These are phyloP conservation scores for Neurospora tetrasperma DNA, from an alignment of 495 filamentous ascomycete genomes.

Conservation along the genomic window DNA sequence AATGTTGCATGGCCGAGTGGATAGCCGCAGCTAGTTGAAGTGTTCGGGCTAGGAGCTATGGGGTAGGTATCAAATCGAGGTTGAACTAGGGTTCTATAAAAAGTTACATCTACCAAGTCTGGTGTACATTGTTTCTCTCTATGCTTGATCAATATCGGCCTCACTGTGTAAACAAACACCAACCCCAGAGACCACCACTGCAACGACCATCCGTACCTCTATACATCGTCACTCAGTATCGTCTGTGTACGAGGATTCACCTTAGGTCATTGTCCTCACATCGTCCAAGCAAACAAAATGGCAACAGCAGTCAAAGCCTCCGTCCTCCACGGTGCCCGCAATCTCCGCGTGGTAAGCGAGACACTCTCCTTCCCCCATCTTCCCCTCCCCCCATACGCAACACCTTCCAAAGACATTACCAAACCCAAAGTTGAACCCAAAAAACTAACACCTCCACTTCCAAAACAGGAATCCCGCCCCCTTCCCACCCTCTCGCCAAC, in stretches of 20 bases:
- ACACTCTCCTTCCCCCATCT: neutral
- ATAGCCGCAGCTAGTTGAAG: neutral
- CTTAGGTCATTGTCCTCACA: neutral
- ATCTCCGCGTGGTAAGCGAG: constrained; percentile 50
- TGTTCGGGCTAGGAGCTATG: neutral
- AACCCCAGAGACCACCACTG: neutral
- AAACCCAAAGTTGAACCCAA: neutral
- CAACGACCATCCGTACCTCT: neutral
- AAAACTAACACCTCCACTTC: neutral
- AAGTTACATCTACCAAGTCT: neutral
- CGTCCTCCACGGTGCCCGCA: constrained; percentile 58
- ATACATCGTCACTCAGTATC: neutral
- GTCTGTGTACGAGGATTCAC: neutral
- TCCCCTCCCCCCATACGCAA: no score
- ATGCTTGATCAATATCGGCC: neutral
- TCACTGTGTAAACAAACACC: neutral
- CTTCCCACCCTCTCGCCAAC: constrained; percentile 30
- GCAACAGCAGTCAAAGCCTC: constrained; percentile 42
- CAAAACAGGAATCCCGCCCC: constrained; percentile 35
- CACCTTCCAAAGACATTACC: neutral
- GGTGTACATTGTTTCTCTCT: neutral
- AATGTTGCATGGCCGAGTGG: neutral
- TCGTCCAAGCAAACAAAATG: constrained; percentile 4
- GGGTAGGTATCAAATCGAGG: neutral
- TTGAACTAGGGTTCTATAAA: neutral